These are phyloP conservation scores for Colletotrichum phormii DNA, from an alignment of 2,329 filamentous ascomycete species.

Conservation along the genomic window DNA sequence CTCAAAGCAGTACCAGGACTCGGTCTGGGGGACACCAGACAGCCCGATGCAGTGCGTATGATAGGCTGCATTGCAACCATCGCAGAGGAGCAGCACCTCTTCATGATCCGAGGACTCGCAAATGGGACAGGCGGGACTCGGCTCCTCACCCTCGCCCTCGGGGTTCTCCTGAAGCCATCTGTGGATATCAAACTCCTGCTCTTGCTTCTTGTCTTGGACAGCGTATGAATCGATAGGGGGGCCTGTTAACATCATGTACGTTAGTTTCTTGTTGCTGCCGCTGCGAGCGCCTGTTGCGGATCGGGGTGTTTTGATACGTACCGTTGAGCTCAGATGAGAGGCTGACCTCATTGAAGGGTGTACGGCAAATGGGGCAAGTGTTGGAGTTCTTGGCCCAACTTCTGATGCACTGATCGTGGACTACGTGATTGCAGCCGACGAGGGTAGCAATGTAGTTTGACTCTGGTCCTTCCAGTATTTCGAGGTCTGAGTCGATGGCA, in stretches of 20 bases:
- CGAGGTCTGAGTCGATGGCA: constrained; percentile 31
- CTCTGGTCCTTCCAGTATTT: constrained; percentile 41
- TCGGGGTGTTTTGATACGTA: constrained; percentile 30
- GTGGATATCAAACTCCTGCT: constrained; percentile 87
- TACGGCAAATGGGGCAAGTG: constrained; percentile 96
- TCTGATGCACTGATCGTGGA: constrained; percentile 92
- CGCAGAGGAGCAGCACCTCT: constrained; percentile 88
- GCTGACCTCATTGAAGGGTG: constrained; percentile 89
- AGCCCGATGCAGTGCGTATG: constrained; percentile 93
- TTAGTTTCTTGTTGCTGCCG: constrained; percentile 39
- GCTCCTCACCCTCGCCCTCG: constrained; percentile 74
- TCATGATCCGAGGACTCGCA: constrained; percentile 86
- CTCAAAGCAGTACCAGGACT: constrained; percentile 88
- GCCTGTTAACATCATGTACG: constrained; percentile 52
- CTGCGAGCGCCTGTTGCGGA: background rate
- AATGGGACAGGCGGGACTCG: constrained; percentile 88
- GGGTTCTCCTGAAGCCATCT: constrained; percentile 77
- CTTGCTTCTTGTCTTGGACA: constrained; percentile 88
- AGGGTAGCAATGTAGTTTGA: constrained; percentile 67
- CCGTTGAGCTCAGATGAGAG: constrained; percentile 72
- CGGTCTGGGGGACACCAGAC: constrained; percentile 77
- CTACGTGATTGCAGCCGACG: constrained; percentile 86
- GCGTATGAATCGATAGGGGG: constrained; percentile 67
- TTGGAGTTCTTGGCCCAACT: constrained; percentile 98
- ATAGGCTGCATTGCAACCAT: constrained; percentile 88